phyloP scores from a whole-genome alignment of 306 rosid genomes.

The Pterocarpus santalinus region DNA sequence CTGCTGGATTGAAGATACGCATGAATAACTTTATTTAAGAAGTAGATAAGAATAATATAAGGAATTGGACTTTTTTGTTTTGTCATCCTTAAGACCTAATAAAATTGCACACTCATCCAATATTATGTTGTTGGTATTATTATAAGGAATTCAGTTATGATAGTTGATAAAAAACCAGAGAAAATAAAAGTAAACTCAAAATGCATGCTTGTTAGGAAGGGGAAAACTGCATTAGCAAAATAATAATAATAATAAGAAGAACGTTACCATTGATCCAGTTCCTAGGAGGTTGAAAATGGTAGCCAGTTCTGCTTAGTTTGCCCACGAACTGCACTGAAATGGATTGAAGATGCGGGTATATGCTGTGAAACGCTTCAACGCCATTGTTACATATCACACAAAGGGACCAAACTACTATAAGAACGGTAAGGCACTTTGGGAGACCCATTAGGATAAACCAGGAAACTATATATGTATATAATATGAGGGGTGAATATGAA shows the following conservation, averaged over 20 bases:
- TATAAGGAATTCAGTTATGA: neutral
- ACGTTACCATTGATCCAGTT: conserved; percentile 87
- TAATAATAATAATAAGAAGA: neutral
- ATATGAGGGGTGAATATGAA: neutral
- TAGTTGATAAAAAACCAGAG: neutral
- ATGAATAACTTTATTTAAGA: too few species aligned
- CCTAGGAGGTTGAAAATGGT: conserved; percentile 78
- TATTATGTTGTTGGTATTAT: neutral
- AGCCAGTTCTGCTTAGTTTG: conserved; percentile 66
- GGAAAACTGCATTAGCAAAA: neutral
- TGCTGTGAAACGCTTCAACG: conserved; percentile 63
- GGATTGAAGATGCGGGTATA: conserved; percentile 58
- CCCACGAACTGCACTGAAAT: conserved; percentile 30
- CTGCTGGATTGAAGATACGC: too few species aligned
- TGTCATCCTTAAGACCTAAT: too few species aligned
- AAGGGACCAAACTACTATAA: conserved; percentile 41
- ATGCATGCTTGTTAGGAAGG: neutral
- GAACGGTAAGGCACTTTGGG: conserved; percentile 13
- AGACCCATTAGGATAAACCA: conserved; percentile 42
- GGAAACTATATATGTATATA: neutral
- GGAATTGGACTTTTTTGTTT: too few species aligned
- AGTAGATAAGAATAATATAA: too few species aligned
- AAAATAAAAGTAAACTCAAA: neutral
- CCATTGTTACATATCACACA: conserved; percentile 46
- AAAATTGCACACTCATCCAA: neutral